These are phyloP conservation scores for Aspergillus pseudonomiae DNA, from an alignment of 2,329 filamentous ascomycete species.

Conservation along the genomic window DNA sequence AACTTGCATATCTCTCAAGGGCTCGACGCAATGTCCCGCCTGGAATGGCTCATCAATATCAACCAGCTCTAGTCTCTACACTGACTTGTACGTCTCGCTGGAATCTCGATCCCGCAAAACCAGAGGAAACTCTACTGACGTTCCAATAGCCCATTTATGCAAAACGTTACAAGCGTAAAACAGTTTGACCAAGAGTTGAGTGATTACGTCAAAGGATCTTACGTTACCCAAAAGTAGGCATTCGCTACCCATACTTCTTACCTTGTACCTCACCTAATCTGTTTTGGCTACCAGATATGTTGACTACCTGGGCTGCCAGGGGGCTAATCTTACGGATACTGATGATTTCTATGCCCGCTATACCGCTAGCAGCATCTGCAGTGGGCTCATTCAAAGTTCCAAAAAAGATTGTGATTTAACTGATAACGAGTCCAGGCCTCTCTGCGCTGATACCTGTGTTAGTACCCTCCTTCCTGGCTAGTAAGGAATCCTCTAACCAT, in stretches of 20 bases:
- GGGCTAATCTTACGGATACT: constrained; percentile 76
- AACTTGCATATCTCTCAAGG: constrained; percentile 68
- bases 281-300: constrained; percentile 67
- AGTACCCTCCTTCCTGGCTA: constrained; percentile 36
- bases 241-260: not conserved
- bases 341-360: constrained; percentile 88
- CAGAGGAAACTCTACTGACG: constrained; percentile 27
- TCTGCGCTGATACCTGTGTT: constrained; percentile 90
- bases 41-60: constrained; percentile 74
- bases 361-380: constrained; percentile 89
- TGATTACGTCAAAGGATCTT: constrained; percentile 73
- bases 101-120: constrained; percentile 14
- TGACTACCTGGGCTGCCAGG: constrained; percentile 75
- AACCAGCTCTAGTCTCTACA: constrained; percentile 59
- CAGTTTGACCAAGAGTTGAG: constrained; percentile 77
- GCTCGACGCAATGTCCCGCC: constrained; percentile 71
- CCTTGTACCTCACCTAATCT: not conserved
- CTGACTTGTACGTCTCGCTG: constrained; percentile 63
- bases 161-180: constrained; percentile 72
- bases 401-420: constrained; percentile 69
- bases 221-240: constrained; percentile 75
- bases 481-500: constrained; percentile 13
- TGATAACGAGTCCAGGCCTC: constrained; percentile 65
- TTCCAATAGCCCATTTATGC: constrained; percentile 73
- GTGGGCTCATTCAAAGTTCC: constrained; percentile 90